Evolutionary conservation across 257 asterid genomes (phyloP), one percentile per base, ranked within the genome.

Genomic region (Solanum chiquidenum): DNA sequence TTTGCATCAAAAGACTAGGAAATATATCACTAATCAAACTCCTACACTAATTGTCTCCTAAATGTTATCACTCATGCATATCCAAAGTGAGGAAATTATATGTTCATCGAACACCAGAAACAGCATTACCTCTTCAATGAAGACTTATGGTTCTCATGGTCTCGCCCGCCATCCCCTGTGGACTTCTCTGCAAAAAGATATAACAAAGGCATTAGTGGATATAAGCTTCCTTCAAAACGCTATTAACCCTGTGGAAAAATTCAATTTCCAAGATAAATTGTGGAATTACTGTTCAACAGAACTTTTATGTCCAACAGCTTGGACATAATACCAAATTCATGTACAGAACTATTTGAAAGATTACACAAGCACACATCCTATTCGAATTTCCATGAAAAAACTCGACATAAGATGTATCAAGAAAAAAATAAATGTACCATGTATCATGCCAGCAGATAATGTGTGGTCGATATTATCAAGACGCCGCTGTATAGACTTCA

Each of bases 401-500:
- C 20, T 38, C 42, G n/a, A 77, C 35, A 38, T 42, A 23, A 37
- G 34, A 74, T 87, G 72, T 49, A 69, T 74, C 38, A 74, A 20
- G 42, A 74, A 42, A 73, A 87, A 55, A 52, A 88, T 18, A 77
- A 90, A 21, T 33, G 35, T 90, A 97, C 98, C 98, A 20, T 90
- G 95, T 38, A 49, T 55, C 44, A 91, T 35, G 82, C 94, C 98
- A 85, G 96, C 91, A 35, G 98, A 94, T 82, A 95, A 3, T 89
- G 93, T 91, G 52, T 93, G 94, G 87, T 97, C 99, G 88, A 97
- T 95, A 90, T 93, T 95, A 92, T 97, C 99, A 73, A 96, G 91
- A 72, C 98, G 93, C 20, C 98, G 88, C 87, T 97, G 99, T 91
- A 94, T 87, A 37, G 98, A 95, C 95, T 94, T 97, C 94, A 97